Percentiles rank a stretch among this genome's conserved stretches.
phyloP scores from a whole-genome alignment of 2,329 filamentous ascomycete species.

The Fusarium pseudograminearum region DNA sequence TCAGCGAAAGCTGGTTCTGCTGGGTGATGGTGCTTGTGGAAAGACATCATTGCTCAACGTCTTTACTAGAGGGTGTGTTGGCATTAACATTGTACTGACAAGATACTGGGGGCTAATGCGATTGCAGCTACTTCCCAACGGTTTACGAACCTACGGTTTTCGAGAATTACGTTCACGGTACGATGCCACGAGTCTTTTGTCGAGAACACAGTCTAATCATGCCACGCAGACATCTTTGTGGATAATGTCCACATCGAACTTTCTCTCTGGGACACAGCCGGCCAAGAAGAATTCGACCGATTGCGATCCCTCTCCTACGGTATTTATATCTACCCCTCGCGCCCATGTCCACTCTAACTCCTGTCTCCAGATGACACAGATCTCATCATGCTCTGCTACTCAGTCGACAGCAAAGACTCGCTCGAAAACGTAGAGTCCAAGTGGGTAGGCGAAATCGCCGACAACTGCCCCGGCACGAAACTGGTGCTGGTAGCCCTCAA shows the following conservation, averaged over 20 bases:
- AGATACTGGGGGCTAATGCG: conserved; percentile 25
- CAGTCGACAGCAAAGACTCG: conserved; percentile 94
- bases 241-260: conserved; percentile 97
- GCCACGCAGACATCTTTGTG: conserved; percentile 89
- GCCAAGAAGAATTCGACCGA: conserved; percentile 98
- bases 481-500: conserved; percentile 96
- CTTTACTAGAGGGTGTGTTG: conserved; percentile 90
- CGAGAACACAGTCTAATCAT: conserved; percentile 7
- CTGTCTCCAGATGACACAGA: conserved; percentile 79
- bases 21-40: conserved; percentile 95
- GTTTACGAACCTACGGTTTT: conserved; percentile 99
- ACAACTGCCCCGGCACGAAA: conserved; percentile 96
- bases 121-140: conserved; percentile 87
- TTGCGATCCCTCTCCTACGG: conserved; percentile 95
- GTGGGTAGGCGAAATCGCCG: conserved; percentile 97
- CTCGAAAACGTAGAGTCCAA: conserved; percentile 99
- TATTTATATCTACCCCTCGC: conserved; percentile 42
- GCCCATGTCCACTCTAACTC: conserved; percentile 9
- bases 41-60: conserved; percentile 98
- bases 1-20: conserved; percentile 94
- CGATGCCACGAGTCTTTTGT: conserved; percentile 40
- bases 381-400: conserved; percentile 98
- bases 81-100: neutral
- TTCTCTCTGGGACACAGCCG: conserved; percentile 97
- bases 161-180: conserved; percentile 98